Evolutionary conservation across 164 flowering plant species (phyloP).

Genomic region (Umbilicus rupestris): DNA sequence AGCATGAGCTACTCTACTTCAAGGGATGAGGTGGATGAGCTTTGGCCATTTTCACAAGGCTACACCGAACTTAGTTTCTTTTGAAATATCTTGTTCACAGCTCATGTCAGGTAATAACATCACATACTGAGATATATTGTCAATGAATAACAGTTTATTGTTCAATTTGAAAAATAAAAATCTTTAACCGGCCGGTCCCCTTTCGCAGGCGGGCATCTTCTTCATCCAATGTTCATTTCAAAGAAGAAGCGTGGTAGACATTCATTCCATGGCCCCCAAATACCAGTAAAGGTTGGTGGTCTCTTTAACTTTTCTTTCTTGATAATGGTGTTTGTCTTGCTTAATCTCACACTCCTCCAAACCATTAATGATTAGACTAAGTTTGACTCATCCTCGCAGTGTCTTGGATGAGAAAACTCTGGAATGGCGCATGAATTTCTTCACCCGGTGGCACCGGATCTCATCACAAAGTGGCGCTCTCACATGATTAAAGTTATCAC

Average conservation of each 20-base stretch:
- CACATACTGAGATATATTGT: background rate
- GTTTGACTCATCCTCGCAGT: background rate
- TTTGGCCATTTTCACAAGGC: conserved; percentile 60
- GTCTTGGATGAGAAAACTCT: background rate
- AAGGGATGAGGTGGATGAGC: conserved; percentile 58
- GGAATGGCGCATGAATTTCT: background rate
- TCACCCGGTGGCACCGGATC: background rate
- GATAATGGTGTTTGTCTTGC: conserved; percentile 2
- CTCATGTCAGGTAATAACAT: background rate
- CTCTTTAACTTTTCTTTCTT: conserved; percentile 2
- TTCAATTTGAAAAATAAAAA: background rate
- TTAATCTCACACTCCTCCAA: conserved; percentile 2
- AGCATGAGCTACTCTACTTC: conserved; percentile 41
- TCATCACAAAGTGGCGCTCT: background rate
- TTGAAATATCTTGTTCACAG: conserved; percentile 15
- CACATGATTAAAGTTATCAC: background rate
- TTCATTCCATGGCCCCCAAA: background rate
- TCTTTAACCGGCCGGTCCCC: background rate
- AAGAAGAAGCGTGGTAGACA: conserved; percentile 4
- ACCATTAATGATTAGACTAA: background rate
- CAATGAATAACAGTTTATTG: background rate
- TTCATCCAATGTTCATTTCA: background rate
- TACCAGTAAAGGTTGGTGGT: conserved; percentile 1
- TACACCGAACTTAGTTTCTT: conserved; percentile 72
- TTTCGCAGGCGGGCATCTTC: background rate